Evolutionary conservation across 148 eudicot genomes (phyloP).

Genomic region (Chenopodium quinoa): DNA sequence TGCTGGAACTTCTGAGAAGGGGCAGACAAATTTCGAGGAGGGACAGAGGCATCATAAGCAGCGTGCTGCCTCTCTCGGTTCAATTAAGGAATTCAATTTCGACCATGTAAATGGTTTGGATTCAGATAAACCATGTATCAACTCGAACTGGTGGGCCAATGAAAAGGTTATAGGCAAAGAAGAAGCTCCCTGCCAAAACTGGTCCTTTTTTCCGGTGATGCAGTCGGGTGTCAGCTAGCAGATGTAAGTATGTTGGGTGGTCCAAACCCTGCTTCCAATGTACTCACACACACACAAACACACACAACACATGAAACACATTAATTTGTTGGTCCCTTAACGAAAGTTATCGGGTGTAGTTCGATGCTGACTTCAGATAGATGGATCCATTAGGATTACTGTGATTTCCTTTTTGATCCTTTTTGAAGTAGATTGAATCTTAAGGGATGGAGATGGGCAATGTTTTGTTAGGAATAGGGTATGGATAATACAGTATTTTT

Average conservation of each 20-base stretch:
- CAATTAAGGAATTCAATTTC: slow-evolving; percentile 84
- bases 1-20: slow-evolving; percentile 33
- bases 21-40: slow-evolving; percentile 40
- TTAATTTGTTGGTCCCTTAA: slow-evolving; percentile 30
- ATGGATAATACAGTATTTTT: slow-evolving; percentile 10
- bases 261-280: slow-evolving; percentile 7
- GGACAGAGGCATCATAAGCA: slow-evolving; percentile 57
- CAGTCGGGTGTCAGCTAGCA: slow-evolving; percentile 67
- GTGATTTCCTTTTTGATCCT: slow-evolving; percentile 17
- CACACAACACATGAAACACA: slow-evolving; percentile 16
- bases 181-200: slow-evolving; percentile 47
- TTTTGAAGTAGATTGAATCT: slow-evolving; percentile 20
- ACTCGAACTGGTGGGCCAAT: slow-evolving; percentile 83
- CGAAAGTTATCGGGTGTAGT: slow-evolving; percentile 19
- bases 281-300: slow-evolving; percentile 7
- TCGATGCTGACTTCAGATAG: slow-evolving; percentile 28
- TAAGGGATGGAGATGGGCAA: slow-evolving; percentile 8
- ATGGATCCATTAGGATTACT: slow-evolving; percentile 14
- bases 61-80: slow-evolving; percentile 67
- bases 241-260: slow-evolving; percentile 28
- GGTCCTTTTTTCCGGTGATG: slow-evolving; percentile 88
- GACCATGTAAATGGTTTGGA: slow-evolving; percentile 56
- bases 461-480: slow-evolving; percentile 22
- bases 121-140: slow-evolving; percentile 40
- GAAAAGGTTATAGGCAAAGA: slow-evolving; percentile 60